Percentiles rank a stretch among this genome's conserved stretches.
phyloP scores from a whole-genome alignment of 352 stramenopile species.

The Pythium periplocum region DNA sequence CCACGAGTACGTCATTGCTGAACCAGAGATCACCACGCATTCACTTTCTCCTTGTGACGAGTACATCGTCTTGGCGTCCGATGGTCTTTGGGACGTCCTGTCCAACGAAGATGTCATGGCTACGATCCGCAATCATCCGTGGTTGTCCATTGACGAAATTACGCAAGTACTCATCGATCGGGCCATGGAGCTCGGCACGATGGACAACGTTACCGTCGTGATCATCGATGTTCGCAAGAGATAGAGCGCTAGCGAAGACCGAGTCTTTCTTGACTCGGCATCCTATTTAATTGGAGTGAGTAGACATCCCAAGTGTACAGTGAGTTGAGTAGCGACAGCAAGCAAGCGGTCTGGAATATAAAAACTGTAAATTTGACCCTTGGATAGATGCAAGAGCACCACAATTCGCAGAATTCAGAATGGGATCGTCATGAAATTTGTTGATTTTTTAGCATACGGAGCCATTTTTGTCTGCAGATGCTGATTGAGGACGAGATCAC shows the following conservation, averaged over 20 bases:
- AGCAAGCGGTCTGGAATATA: too few species aligned
- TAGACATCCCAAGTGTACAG: too few species aligned
- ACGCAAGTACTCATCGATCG: conserved; percentile 55
- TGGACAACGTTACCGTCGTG: conserved; percentile 77
- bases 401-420: too few species aligned
- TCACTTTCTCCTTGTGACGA: conserved; percentile 48
- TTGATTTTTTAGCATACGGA: too few species aligned
- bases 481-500: too few species aligned
- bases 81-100: conserved; percentile 73
- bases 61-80: conserved; percentile 71
- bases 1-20: conserved; percentile 50
- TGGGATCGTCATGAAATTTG: too few species aligned
- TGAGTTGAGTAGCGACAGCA: too few species aligned
- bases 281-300: too few species aligned
- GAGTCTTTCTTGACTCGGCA: too few species aligned
- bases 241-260: conserved; percentile 1
- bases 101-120: conserved; percentile 59
- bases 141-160: conserved; percentile 57
- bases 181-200: conserved; percentile 58
- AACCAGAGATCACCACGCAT: conserved; percentile 54
- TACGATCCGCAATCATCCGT: conserved; percentile 61
- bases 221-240: conserved; percentile 57
- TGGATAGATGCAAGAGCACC: too few species aligned
- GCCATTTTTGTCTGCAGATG: too few species aligned
- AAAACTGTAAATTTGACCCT: too few species aligned